These are phyloP conservation scores for Phytopythium delawarense DNA, from an alignment of 352 stramenopile genomes.

Conservation along the genomic window DNA sequence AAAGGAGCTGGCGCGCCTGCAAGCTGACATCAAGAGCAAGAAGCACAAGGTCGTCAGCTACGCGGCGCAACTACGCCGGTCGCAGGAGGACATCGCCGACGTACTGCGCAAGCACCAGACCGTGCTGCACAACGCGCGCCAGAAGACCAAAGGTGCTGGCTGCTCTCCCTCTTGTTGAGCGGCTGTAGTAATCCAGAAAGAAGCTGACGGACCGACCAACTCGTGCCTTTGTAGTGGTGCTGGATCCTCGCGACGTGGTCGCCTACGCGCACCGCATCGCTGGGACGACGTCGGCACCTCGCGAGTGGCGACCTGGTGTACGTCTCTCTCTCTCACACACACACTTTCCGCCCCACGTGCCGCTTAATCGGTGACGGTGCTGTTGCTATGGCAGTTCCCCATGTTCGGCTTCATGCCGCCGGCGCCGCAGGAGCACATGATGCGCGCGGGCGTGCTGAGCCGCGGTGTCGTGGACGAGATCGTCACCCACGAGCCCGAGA, in stretches of 20 bases:
- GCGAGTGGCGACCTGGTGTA: conserved; percentile 77
- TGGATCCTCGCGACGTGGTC: conserved; percentile 66
- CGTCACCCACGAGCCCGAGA: conserved; percentile 63
- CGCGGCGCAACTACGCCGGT: conserved; percentile 54
- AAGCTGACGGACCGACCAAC: not conserved
- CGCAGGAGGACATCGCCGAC: conserved; percentile 60
- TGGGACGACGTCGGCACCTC: conserved; percentile 65
- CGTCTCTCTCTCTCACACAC: conserved; percentile 3
- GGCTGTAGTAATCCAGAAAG: not conserved
- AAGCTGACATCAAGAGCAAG: conserved; percentile 62
- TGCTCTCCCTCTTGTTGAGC: no score
- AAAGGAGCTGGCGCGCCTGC: conserved; percentile 54
- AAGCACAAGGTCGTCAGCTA: conserved; percentile 68
- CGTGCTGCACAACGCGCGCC: conserved; percentile 53
- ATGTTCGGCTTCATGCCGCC: conserved; percentile 87
- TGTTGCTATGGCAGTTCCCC: conserved; percentile 38
- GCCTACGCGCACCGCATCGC: conserved; percentile 82
- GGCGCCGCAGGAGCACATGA: conserved; percentile 83
- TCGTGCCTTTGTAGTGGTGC: conserved; percentile 32
- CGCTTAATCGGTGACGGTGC: not conserved
- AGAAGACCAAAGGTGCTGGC: conserved; percentile 42
- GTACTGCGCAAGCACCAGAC: conserved; percentile 67
- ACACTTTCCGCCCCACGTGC: not conserved
- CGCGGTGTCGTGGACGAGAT: conserved; percentile 76
- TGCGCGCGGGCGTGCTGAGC: conserved; percentile 78